A percentile compares a stretch with the other conserved stretches of the same genome.
Conservation (phyloP, 2,329 filamentous ascomycete species). For the Trichophyton benhamiae region DNA sequence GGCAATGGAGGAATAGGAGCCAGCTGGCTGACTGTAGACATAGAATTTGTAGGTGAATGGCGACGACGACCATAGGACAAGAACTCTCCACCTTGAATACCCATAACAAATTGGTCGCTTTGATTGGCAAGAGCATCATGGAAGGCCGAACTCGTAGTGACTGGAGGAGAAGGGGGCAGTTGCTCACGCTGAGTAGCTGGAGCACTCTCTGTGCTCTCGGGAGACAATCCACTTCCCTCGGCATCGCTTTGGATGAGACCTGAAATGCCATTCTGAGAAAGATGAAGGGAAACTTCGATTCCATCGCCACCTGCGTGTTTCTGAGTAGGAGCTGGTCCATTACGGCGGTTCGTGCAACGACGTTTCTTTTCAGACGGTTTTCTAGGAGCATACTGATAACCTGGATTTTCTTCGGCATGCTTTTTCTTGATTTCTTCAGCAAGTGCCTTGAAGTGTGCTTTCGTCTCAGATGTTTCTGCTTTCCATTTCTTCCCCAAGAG, state of each 20-base stretch:
- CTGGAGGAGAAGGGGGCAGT: background rate
- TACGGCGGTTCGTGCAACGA: slow-evolving; percentile 27
- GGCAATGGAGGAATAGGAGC: background rate
- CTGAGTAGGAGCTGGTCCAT: slow-evolving; percentile 2
- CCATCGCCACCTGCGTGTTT: background rate
- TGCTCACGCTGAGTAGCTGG: background rate
- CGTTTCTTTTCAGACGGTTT: slow-evolving; percentile 37
- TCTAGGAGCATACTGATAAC: slow-evolving; percentile 37
- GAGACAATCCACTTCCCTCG: slow-evolving; percentile 1
- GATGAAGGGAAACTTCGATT: background rate
- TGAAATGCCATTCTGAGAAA: background rate
- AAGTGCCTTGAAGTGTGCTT: slow-evolving; percentile 26
- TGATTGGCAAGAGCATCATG: slow-evolving; percentile 6
- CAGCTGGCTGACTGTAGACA: background rate
- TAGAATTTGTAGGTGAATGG: background rate
- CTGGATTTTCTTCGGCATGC: slow-evolving; percentile 30
- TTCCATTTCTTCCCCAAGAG: slow-evolving; percentile 35
- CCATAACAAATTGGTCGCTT: slow-evolving; percentile 8
- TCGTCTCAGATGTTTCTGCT: slow-evolving; percentile 25
- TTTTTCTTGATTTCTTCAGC: slow-evolving; percentile 30
- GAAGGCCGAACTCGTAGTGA: background rate
- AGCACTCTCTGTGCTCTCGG: slow-evolving; percentile 1
- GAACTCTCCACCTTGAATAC: slow-evolving; percentile 4
- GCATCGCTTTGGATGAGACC: background rate
- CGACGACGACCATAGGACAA: slow-evolving; percentile 8